Evolutionary conservation across 2,329 filamentous ascomycete species (phyloP), one percentile per base, ranked within the genome.

Genomic region (Incumbomyces lentus): DNA sequence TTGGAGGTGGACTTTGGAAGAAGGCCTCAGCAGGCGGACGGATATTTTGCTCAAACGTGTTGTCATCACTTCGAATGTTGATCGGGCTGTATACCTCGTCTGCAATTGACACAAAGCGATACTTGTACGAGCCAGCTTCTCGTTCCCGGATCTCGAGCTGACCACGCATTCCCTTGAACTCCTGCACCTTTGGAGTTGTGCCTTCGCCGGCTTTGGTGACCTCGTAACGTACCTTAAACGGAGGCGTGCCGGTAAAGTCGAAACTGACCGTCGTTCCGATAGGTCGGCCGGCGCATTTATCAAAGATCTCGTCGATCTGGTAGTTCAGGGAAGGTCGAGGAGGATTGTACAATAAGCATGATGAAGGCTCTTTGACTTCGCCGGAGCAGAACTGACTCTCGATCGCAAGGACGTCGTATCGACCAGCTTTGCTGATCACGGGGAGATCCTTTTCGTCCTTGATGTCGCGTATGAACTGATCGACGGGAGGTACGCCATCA

Each of bases 251-350:
- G 22, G 90, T 84, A 33, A 98, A 73, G 61, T 96, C 88, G 41
- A 98, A 69, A 59, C 92, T 84, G 35, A 98, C 86, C 10, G 84
- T 78, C 46, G 98, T 75, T 34, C 92, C 92, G 51, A 98, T 86
- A 0, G 92, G 87, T 59, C 88, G 95, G 40, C 89, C 88, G 31
- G 89, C 90, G 62, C 92, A 98, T 62, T 93, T 94, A 64, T 98
- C 92, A 44, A 86, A 84, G 36, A 98, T 88, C 52, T 88, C 82
- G 56, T 94, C 84, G 6, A 80, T 74, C 29, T 75, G 76, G 41
- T 98, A 70, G 3, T 78, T 72, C 48, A 98, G 64, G 46, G 82
- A 79, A 8, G 92, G 92, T 65, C 95, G 82, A 0, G 92, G 82
- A 4, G 92, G 92, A 55, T 96, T 98, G 54, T 93, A 74, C 45